Evolutionary conservation across 2,329 filamentous ascomycete genomes (phyloP), one percentile per base, ranked within the genome.

Genomic region (Septoria linicola): DNA sequence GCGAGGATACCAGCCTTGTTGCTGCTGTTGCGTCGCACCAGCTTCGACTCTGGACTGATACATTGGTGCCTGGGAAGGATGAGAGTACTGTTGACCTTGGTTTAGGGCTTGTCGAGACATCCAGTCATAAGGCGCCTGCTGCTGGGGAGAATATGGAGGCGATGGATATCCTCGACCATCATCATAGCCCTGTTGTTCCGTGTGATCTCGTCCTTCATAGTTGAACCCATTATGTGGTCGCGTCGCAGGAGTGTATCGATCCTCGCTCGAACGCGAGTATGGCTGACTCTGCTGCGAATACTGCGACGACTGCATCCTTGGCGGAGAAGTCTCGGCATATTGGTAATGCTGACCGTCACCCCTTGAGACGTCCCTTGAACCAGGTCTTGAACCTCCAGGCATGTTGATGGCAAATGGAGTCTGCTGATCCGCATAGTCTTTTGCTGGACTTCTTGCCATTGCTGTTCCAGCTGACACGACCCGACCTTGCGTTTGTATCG

Each of bases 351-450:
- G 49, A 6, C 41, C 44, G 14, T 44, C 51, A 19, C 27, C 30
- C 27, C 36, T 25, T 14, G 40, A 17, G 10, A 31, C 11, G 14
- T 20, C 39, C 4, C 21, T 16, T 8, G 31, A 35, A 34, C 39
- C 20, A 3, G 32, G 23, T 2, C 16, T 31, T 6, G 8, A n/a
- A 6, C 30, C 47, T 10, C 27, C 39, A 14, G 62, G 61, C 25
- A 66, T n/a, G 6, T 48, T 51, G 17, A 64, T 54, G 8, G 61
- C 43, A 59, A 59, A 67, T 4, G 63, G 63, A 1, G 59, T 62
- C 44, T 66, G 64, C 48, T 67, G 65, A 30, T 63, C 61, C 7
- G 49, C 36, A 39, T 65, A 62, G 19, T 60, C 55, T 21, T 55
- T 55, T 1, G 62, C 62, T 2, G 65, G 60, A 37, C 54, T 59